A percentile compares a stretch with the other conserved stretches of the same genome.
phyloP scores from a whole-genome alignment of 1,139 yeast genomes.

The Suhomyces maxii region DNA sequence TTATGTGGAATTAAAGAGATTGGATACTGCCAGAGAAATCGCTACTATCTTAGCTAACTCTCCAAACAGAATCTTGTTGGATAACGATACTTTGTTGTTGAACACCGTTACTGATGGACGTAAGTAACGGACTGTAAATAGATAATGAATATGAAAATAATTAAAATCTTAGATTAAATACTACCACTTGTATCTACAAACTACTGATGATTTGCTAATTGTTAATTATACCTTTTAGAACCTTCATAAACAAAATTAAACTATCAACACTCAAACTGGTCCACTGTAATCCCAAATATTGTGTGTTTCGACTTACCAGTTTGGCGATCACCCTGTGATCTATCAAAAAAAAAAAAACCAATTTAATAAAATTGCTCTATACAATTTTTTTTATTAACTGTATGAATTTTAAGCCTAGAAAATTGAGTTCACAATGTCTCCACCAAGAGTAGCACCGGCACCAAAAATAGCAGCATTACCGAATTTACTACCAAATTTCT shows the following conservation, averaged over 20 bases:
- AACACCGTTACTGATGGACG: conserved; percentile 78
- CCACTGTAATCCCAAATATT: too few relatives aligned
- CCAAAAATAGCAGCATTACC: conserved; percentile 95
- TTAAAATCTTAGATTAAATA: background rate
- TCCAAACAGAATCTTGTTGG: conserved; percentile 88
- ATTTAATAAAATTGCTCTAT: background rate
- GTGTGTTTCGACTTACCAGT: background rate
- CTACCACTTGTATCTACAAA: too few relatives aligned
- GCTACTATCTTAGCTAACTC: conserved; percentile 82
- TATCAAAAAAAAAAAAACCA: background rate
- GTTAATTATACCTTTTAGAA: too few relatives aligned
- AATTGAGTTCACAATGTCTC: conserved; percentile 81
- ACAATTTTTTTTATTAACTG: conserved; percentile 33
- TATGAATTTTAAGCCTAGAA: too few relatives aligned
- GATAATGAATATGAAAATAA: background rate
- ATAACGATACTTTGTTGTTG: conserved; percentile 86
- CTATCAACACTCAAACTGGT: background rate
- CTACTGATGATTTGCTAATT: too few relatives aligned
- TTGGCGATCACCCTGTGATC: background rate
- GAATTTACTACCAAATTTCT: conserved; percentile 75
- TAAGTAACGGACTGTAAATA: conserved; percentile 21
- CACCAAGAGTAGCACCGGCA: conserved; percentile 95
- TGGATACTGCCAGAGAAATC: conserved; percentile 96
- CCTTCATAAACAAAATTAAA: too few relatives aligned
- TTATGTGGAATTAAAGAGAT: conserved; percentile 92